phyloP scores from a whole-genome alignment of 78 protist species.

The Dictyostelium purpureum region DNA sequence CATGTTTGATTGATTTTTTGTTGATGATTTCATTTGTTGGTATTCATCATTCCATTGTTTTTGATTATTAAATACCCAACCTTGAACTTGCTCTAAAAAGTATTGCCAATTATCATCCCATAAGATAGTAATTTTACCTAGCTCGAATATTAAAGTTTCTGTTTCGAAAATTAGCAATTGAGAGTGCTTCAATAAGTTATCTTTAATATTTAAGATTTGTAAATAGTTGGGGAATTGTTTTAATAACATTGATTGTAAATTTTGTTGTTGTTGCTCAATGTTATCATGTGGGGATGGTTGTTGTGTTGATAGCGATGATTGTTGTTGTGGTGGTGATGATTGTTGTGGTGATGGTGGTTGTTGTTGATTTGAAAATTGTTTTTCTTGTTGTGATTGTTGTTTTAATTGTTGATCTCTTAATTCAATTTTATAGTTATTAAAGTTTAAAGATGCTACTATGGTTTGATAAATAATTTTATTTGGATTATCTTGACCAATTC shows the following conservation, averaged over 20 bases:
- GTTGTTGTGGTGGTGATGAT: not conserved
- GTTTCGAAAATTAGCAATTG: conserved; percentile 39
- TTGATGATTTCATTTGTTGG: not conserved
- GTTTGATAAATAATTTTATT: conserved; percentile 61
- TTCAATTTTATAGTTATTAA: not conserved
- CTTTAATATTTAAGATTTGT: conserved; percentile 4
- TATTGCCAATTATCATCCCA: conserved; percentile 87
- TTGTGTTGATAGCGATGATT: not conserved
- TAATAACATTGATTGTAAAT: no score
- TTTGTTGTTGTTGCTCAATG: not conserved
- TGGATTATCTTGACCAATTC: conserved; percentile 52
- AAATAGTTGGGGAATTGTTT: conserved; percentile 9
- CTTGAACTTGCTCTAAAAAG: conserved; percentile 25
- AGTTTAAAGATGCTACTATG: conserved; percentile 18
- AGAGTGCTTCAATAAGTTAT: not conserved
- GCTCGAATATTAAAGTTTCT: conserved; percentile 23
- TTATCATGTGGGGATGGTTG: not conserved
- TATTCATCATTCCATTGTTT: conserved; percentile 38
- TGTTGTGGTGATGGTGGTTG: not conserved
- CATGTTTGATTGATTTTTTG: not conserved
- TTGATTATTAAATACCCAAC: conserved; percentile 1
- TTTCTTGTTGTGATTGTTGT: no score
- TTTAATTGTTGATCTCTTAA: no score
- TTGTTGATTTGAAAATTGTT: not conserved
- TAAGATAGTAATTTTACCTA: conserved; percentile 68